These are phyloP conservation scores for Aspergillus incahuasiensis DNA, from an alignment of 495 filamentous ascomycete genomes.

Conservation along the genomic window DNA sequence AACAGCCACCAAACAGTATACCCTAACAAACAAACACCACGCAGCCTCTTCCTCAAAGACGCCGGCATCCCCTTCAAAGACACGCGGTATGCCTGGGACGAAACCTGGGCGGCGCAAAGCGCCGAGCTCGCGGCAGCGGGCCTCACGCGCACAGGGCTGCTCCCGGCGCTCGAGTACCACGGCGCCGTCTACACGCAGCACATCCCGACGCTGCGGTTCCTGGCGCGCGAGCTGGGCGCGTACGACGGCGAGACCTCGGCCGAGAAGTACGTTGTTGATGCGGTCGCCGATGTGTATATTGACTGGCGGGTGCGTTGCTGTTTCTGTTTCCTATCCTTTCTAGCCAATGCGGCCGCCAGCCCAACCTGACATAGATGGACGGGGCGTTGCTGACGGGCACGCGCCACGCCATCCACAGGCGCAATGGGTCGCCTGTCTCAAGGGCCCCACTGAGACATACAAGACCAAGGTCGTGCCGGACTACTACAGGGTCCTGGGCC, in stretches of 20 bases:
- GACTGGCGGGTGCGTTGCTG: conserved; percentile 37
- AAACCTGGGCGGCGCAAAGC: conserved; percentile 35
- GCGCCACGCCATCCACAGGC: too few relatives aligned
- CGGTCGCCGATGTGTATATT: conserved; percentile 38
- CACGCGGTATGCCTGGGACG: conserved; percentile 35
- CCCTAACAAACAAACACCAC: not conserved
- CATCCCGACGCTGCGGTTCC: conserved; percentile 37
- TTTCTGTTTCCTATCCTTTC: not conserved
- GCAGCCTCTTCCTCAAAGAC: conserved; percentile 33
- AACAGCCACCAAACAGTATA: too few relatives aligned
- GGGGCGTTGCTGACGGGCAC: too few relatives aligned
- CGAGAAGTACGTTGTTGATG: conserved; percentile 42
- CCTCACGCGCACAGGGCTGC: conserved; percentile 29
- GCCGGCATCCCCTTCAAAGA: conserved; percentile 39
- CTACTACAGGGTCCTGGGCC: conserved; percentile 23
- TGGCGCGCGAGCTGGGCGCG: conserved; percentile 30
- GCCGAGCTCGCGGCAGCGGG: conserved; percentile 23
- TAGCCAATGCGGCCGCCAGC: not conserved
- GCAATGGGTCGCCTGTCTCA: conserved; percentile 25
- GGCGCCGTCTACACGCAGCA: conserved; percentile 36
- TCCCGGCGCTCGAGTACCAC: conserved; percentile 40
- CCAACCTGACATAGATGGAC: not conserved
- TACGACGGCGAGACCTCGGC: conserved; percentile 37
- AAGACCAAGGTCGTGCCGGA: conserved; percentile 22
- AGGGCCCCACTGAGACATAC: conserved; percentile 13